A percentile compares a stretch with the other conserved stretches of the same genome.
These are phyloP conservation scores for Cladophialophora psammophila DNA, from an alignment of 2,329 filamentous ascomycete genomes.

Conservation along the genomic window DNA sequence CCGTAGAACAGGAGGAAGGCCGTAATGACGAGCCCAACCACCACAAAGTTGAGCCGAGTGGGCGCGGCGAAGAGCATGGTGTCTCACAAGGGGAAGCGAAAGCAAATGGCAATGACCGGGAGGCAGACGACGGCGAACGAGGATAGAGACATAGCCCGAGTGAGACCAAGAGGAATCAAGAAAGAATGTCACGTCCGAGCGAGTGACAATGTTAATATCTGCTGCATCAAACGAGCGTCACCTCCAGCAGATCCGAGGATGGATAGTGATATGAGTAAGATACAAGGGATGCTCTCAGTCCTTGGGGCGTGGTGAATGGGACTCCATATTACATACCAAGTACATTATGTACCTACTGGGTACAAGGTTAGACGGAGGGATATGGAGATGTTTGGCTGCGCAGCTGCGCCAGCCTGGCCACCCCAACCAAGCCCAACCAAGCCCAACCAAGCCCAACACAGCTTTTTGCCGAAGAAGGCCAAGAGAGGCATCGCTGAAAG, in stretches of 20 bases:
- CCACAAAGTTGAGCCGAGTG: slow-evolving; percentile 14
- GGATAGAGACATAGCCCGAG: not conserved
- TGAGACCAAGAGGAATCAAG: not conserved
- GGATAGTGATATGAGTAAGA: not conserved
- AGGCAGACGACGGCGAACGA: not conserved
- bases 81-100: not conserved
- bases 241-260: not conserved
- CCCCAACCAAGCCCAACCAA: too few relatives aligned
- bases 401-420: too few relatives aligned
- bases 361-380: too few relatives aligned
- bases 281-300: not conserved
- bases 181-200: slow-evolving; percentile 2
- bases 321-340: too few relatives aligned
- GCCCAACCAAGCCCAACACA: too few relatives aligned
- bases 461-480: too few relatives aligned
- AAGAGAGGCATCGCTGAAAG: too few relatives aligned
- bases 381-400: too few relatives aligned
- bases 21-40: slow-evolving; percentile 21
- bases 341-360: too few relatives aligned
- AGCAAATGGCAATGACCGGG: not conserved
- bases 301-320: not conserved
- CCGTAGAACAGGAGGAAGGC: slow-evolving; percentile 19
- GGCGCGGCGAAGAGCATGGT: slow-evolving; percentile 13
- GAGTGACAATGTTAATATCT: not conserved
- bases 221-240: not conserved